Percentiles rank a stretch among this genome's conserved stretches.
phyloP scores from a whole-genome alignment of 164 flowering plant species.

The Akebia trifoliata region DNA sequence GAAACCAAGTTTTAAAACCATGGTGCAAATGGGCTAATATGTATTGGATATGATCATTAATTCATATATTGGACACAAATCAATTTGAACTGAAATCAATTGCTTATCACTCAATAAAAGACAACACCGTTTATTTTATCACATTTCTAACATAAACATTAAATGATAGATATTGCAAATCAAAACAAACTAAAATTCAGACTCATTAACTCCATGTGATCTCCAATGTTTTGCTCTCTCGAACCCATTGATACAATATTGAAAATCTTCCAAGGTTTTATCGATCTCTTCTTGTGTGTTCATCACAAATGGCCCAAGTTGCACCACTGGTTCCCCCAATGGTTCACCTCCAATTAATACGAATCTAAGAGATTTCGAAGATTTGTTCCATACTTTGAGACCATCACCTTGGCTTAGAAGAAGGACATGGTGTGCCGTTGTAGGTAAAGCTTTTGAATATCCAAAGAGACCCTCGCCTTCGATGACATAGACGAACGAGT shows the following conservation, averaged over 20 bases:
- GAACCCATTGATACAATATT: slow-evolving; percentile 58
- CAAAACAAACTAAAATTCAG: too few species aligned
- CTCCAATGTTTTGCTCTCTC: slow-evolving; percentile 72
- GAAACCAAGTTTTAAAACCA: too few species aligned
- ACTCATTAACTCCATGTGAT: too few species aligned
- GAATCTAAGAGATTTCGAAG: slow-evolving; percentile 50
- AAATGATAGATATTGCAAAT: too few species aligned
- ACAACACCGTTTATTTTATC: too few species aligned
- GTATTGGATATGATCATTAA: too few species aligned
- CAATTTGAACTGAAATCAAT: too few species aligned
- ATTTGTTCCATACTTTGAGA: slow-evolving; percentile 64
- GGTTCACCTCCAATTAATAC: slow-evolving; percentile 76
- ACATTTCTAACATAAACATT: too few species aligned
- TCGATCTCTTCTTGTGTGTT: slow-evolving; percentile 83
- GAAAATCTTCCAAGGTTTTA: slow-evolving; percentile 64
- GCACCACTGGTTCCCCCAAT: slow-evolving; percentile 62
- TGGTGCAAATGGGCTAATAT: too few species aligned
- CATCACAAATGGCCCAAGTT: slow-evolving; percentile 89
- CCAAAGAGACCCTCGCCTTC: slow-evolving; percentile 84
- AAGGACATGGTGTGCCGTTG: slow-evolving; percentile 48
- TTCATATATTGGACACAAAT: too few species aligned
- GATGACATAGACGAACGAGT: slow-evolving; percentile 67
- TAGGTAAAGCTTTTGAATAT: slow-evolving; percentile 21
- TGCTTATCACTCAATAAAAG: too few species aligned
- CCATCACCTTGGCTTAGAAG: slow-evolving; percentile 62